Percentiles rank a stretch among this genome's conserved stretches.
phyloP scores from a whole-genome alignment of 2,329 filamentous ascomycete genomes.

The Nemania sp. region DNA sequence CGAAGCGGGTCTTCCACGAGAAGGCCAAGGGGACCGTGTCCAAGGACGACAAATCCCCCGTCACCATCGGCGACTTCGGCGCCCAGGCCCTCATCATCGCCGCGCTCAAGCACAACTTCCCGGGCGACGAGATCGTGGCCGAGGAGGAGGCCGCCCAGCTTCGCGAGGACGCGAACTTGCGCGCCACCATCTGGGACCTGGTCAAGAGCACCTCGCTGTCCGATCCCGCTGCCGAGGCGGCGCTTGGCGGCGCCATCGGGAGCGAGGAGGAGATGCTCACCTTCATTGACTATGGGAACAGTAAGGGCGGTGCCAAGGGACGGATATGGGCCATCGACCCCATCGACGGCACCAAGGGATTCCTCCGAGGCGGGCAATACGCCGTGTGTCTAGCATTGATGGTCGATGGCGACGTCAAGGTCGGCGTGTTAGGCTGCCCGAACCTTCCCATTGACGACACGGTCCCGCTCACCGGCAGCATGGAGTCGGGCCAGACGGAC shows the following conservation, averaged over 20 bases:
- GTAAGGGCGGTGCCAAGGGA: constrained; percentile 71
- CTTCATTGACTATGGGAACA: constrained; percentile 70
- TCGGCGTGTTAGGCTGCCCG: constrained; percentile 92
- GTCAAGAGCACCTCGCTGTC: constrained; percentile 74
- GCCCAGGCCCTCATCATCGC: constrained; percentile 95
- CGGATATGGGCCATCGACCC: constrained; percentile 97
- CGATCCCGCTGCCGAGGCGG: constrained; percentile 65
- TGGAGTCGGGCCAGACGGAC: constrained; percentile 75
- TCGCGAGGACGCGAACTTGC: constrained; percentile 69
- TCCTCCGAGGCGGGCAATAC: constrained; percentile 94
- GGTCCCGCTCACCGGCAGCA: constrained; percentile 69
- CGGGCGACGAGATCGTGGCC: constrained; percentile 85
- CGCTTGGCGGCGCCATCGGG: constrained; percentile 71
- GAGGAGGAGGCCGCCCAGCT: constrained; percentile 91
- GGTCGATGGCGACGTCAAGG: constrained; percentile 90
- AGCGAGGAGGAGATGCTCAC: constrained; percentile 69
- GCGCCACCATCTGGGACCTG: constrained; percentile 81
- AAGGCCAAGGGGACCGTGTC: constrained; percentile 92
- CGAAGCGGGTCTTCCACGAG: constrained; percentile 79
- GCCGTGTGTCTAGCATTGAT: constrained; percentile 92
- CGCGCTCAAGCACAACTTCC: constrained; percentile 88
- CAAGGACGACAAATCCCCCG: constrained; percentile 94
- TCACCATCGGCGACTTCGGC: constrained; percentile 97
- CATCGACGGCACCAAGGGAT: constrained; percentile 97
- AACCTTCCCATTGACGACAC: constrained; percentile 90